Base-by-base conservation (phyloP, 148 eudicot species). In the Euryodendron excelsum region DNA sequence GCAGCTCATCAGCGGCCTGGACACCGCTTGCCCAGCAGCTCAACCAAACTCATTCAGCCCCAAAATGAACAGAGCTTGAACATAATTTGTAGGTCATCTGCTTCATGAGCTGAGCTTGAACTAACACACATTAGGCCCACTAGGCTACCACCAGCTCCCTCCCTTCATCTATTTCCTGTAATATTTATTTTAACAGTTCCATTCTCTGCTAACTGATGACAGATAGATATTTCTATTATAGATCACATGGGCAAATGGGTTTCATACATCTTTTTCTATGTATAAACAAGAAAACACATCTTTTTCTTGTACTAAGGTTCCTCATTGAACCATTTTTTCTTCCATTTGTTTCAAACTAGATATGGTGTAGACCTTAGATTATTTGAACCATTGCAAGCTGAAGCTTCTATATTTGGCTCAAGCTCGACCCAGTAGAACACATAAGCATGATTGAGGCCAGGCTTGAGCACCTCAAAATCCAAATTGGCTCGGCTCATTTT, bases 361-460 rank as follows among this genome's bases (percentile, higher is more conserved):
- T n/a, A n/a, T n/a, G n/a, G n/a, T n/a, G n/a, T n/a, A n/a, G n/a
- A n/a, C n/a, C 66, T 36, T 30, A 5, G 37, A 34, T 62, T 62
- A 27, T 14, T 62, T 14, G 8, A 62, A 61, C 18, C 65, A 0
- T 31, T 1, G n/a, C 68, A 31, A 17, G 68, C 4, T 2, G 68
- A 63, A 63, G 68, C 68, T 63, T 63, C n/a, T n/a, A 63, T 17
- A 63, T 33, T 31, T 15, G n/a, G 68, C 68, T 63, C 67, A 28
- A 30, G 67, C 21, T 62, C 10, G 15, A 11, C 64, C 64, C 67
- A 30, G 31, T 18, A 21, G 5, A n/a, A n/a, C n/a, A n/a, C n/a
- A n/a, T n/a, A n/a, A n/a, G n/a, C n/a, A n/a, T 20, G 23, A 39
- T 2, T 17, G 21, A 23, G 30, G 55, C 67, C 69, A 25, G 45